These are phyloP conservation scores for Fomitopsis pinicola DNA, from an alignment of 1,284 basidiomycete species.

Conservation along the genomic window DNA sequence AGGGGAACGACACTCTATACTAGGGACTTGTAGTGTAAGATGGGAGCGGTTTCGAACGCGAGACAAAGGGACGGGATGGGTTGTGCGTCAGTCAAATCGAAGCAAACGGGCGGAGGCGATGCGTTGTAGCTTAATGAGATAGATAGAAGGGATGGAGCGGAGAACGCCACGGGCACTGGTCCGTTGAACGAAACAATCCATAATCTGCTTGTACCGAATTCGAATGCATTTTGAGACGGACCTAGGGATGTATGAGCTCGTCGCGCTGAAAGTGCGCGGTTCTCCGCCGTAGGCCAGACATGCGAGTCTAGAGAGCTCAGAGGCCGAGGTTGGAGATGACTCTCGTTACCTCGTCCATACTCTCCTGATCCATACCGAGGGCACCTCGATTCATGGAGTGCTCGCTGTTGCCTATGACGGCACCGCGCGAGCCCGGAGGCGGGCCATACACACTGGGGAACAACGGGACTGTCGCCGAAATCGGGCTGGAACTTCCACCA, in stretches of 20 bases:
- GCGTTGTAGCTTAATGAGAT: not conserved
- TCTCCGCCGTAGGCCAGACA: not conserved
- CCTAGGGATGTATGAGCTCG: not conserved
- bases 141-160: not conserved
- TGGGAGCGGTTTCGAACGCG: not conserved
- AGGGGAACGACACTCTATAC: not conserved
- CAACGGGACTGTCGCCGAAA: constrained; percentile 67
- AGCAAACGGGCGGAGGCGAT: not conserved
- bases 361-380: constrained; percentile 53
- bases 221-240: not conserved
- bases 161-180: not conserved
- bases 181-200: not conserved
- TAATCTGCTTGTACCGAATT: not conserved
- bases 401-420: constrained; percentile 33
- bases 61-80: constrained; percentile 5
- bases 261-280: not conserved
- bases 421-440: constrained; percentile 41
- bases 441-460: constrained; percentile 82
- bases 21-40: constrained; percentile 6
- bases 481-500: constrained; percentile 67
- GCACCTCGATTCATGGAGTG: constrained; percentile 33
- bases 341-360: constrained; percentile 68
- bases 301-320: constrained; percentile 25
- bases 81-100: not conserved
- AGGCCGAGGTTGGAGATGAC: constrained; percentile 77